phyloP scores from a whole-genome alignment of 106 monocot genomes.

The Amphibolis antarctica region DNA sequence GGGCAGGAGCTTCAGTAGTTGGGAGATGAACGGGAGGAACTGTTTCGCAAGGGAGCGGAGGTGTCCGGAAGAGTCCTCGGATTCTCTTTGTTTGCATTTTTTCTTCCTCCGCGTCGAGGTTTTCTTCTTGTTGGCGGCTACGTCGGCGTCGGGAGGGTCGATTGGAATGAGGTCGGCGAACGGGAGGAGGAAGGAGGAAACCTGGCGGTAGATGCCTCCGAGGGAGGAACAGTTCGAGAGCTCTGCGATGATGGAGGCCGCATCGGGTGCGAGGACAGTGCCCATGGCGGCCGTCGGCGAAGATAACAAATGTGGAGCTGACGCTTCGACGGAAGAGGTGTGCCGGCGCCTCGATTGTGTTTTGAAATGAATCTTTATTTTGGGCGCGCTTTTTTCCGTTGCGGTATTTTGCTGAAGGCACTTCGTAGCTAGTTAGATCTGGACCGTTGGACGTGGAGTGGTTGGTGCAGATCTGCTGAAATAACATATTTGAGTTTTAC shows the following conservation, averaged over 20 bases:
- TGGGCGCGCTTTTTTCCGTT: too few species aligned
- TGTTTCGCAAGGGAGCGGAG: constrained; percentile 49
- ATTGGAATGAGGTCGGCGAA: constrained; percentile 27
- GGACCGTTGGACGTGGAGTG: too few species aligned
- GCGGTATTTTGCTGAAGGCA: too few species aligned
- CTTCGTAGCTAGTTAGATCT: too few species aligned
- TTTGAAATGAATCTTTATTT: too few species aligned
- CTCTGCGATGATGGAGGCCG: constrained; percentile 7
- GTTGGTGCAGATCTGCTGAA: too few species aligned
- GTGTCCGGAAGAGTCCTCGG: not conserved
- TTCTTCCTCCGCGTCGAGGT: constrained; percentile 11
- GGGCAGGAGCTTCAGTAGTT: constrained; percentile 37
- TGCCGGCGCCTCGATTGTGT: too few species aligned
- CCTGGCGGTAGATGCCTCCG: constrained; percentile 19
- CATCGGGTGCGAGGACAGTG: not conserved
- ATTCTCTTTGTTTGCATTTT: not conserved
- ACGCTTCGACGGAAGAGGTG: too few species aligned
- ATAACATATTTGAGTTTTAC: too few species aligned
- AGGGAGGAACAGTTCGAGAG: constrained; percentile 13
- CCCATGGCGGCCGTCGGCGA: too few species aligned
- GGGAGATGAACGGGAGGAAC: constrained; percentile 51
- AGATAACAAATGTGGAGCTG: too few species aligned
- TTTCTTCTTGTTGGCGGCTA: constrained; percentile 7
- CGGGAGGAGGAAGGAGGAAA: constrained; percentile 31
- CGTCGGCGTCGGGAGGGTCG: constrained; percentile 14